Evolutionary conservation across 805 yeast species (phyloP).

Genomic region (Lipomyces oligophaga): DNA sequence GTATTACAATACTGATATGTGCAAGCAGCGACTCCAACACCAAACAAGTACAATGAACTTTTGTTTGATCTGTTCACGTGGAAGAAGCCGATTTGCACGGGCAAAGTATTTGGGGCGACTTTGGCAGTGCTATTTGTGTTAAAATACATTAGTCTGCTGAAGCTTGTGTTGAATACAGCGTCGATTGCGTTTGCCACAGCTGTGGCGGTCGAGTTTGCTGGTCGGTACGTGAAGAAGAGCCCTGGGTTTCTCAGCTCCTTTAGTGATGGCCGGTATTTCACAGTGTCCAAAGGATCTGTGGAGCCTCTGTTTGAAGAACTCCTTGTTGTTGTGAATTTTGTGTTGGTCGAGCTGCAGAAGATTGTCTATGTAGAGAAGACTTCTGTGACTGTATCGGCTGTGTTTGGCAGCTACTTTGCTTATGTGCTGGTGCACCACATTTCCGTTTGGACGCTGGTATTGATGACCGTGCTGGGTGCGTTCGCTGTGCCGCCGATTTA

Average conservation of each 20-base stretch:
- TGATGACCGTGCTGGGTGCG: conserved; percentile 42
- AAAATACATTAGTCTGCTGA: conserved; percentile 13
- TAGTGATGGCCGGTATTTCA: conserved; percentile 12
- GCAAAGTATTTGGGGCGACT: conserved; percentile 8
- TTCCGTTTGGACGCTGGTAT: conserved; percentile 18
- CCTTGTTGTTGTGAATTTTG: conserved; percentile 14
- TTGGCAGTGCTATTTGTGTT: conserved; percentile 4
- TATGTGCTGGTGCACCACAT: conserved; percentile 14
- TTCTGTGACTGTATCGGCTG: conserved; percentile 13
- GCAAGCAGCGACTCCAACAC: too few species aligned
- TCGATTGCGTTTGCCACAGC: conserved; percentile 19
- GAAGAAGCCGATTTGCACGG: conserved; percentile 16
- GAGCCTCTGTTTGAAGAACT: conserved; percentile 20
- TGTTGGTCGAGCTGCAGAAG: conserved; percentile 21
- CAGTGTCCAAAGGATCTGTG: conserved; percentile 15
- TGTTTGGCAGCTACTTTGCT: conserved; percentile 17
- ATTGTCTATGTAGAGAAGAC: conserved; percentile 23
- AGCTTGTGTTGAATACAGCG: conserved; percentile 13
- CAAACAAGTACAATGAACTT: conserved; percentile 16
- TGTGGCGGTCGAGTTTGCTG: conserved; percentile 23
- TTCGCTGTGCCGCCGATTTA: conserved; percentile 78
- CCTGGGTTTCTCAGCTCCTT: conserved; percentile 21
- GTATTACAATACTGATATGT: too few species aligned
- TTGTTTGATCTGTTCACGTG: conserved; percentile 16
- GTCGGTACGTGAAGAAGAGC: conserved; percentile 15